Base-by-base conservation (phyloP, 495 filamentous ascomycete species). In the Penicillium turbatum region DNA sequence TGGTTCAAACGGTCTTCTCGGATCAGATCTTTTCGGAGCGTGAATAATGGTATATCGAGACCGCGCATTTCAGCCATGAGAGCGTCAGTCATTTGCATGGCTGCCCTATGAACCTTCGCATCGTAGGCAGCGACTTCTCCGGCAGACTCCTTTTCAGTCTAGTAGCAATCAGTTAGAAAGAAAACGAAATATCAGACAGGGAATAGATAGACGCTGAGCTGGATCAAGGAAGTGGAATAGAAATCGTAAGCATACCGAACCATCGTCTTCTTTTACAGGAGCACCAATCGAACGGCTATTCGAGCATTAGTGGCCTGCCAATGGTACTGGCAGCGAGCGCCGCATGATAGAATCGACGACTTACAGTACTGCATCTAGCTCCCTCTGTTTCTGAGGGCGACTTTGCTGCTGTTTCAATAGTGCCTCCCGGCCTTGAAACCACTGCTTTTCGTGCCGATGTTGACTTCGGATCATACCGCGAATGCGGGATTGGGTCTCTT, bases 21-120 rank as follows among this genome's bases (percentile, higher is more conserved):
- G 10, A 85, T 66, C 31, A 84, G 57, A 11, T 70, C 65, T 24
- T 60, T 56, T 37, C 67, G 70, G 9, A 78, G 70, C 34, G 73
- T 76, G 63, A 89, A 90, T 62, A 89, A 88, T 0, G 86, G 86
- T 31, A 89, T 81, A 5, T 78, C 77, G 48, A 87, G 60, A 7
- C 58, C 71, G 32, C 75, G 73, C 21, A 90, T 64, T 59, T 86
- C 83, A 11, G 63, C 52, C 7, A 63, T 67, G 63, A 85, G 79
- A 5, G 81, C 78, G 8, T 73, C 68, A 1, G 78, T 75, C 85
- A 90, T 86, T 19, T 82, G 68, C 15, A 55, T 64, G 32, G 76
- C 79, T 16, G 84, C 84, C 37, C 62, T 72, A 56, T 86, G 76
- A 34, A 88, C 80, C 54, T 86, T 87, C 21, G 62, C 56, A 58